These are phyloP conservation scores for Aspergillus brasiliensis DNA, from an alignment of 2,329 filamentous ascomycete genomes.

Conservation along the genomic window DNA sequence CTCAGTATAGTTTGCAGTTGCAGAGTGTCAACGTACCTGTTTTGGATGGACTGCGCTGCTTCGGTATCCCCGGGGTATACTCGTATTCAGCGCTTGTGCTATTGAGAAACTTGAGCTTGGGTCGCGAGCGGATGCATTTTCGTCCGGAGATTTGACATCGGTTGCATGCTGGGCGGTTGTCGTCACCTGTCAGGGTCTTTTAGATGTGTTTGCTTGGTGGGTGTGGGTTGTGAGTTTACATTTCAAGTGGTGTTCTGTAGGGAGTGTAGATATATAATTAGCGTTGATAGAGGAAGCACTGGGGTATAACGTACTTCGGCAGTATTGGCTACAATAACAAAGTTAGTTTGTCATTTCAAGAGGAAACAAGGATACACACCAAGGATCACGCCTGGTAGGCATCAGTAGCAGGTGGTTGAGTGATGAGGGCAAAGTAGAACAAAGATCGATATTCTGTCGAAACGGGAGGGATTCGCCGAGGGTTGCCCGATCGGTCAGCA, in stretches of 20 bases:
- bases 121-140: slow-evolving; percentile 7
- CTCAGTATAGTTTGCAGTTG: background rate
- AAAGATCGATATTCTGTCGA: background rate
- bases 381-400: slow-evolving; percentile 7
- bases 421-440: background rate
- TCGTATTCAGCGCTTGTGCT: background rate
- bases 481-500: slow-evolving; percentile 4
- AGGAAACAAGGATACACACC: background rate
- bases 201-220: background rate
- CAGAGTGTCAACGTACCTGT: background rate
- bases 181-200: slow-evolving; percentile 7
- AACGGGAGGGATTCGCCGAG: background rate
- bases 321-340: slow-evolving; percentile 10
- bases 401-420: background rate
- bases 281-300: background rate
- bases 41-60: background rate
- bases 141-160: slow-evolving; percentile 13
- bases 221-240: background rate
- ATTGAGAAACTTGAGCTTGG: slow-evolving; percentile 8
- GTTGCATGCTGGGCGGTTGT: slow-evolving; percentile 10
- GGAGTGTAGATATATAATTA: background rate
- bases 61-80: background rate
- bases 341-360: too few species aligned
- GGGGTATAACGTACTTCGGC: slow-evolving; percentile 15
- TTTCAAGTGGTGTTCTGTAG: slow-evolving; percentile 1